Evolutionary conservation across 2,329 filamentous ascomycete species (phyloP).

Genomic region (Simplicillium sp.): DNA sequence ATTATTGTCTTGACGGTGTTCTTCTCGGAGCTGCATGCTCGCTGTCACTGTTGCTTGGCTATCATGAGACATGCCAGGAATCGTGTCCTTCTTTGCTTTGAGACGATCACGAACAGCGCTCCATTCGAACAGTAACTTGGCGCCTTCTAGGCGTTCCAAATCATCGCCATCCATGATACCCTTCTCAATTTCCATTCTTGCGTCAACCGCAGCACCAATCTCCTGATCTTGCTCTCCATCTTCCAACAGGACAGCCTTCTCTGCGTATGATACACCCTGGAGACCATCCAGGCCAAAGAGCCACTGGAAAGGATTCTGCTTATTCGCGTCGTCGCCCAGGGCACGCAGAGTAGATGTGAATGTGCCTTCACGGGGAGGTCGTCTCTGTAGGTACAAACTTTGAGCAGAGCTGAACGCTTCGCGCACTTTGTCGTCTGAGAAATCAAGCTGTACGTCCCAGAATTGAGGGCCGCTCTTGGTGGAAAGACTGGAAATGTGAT

Average conservation of each 20-base stretch:
- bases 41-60: constrained; percentile 23
- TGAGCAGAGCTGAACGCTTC: constrained; percentile 57
- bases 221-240: constrained; percentile 37
- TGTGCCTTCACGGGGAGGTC: constrained; percentile 56
- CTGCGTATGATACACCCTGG: constrained; percentile 49
- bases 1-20: constrained; percentile 13
- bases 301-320: constrained; percentile 55
- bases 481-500: constrained; percentile 48
- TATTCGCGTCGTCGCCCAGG: constrained; percentile 39
- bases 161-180: constrained; percentile 32
- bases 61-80: constrained; percentile 14
- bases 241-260: constrained; percentile 54
- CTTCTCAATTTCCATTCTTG: constrained; percentile 54
- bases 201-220: constrained; percentile 53
- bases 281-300: constrained; percentile 56
- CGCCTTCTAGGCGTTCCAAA: constrained; percentile 35
- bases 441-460: constrained; percentile 76
- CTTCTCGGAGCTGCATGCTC: constrained; percentile 5
- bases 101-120: constrained; percentile 32
- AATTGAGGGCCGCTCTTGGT: constrained; percentile 56
- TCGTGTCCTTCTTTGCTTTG: constrained; percentile 6
- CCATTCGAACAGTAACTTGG: constrained; percentile 48
- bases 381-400: constrained; percentile 63
- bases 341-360: constrained; percentile 70
- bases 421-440: constrained; percentile 54